Conservation (phyloP, 345 rosid genomes). For the Sonneratia caseolaris region DNA sequence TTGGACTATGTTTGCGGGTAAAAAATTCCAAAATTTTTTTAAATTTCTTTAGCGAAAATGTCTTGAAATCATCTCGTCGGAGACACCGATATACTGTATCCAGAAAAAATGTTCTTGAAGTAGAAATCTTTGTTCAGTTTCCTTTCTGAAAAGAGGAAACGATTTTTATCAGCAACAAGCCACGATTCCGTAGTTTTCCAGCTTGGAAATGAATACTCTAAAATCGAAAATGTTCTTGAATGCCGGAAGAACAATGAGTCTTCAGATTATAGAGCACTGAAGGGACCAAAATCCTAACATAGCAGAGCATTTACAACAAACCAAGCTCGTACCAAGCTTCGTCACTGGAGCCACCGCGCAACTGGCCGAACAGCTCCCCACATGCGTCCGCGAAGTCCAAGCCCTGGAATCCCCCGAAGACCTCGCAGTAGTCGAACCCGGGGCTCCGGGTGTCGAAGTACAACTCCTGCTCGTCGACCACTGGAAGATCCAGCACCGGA, state of each 20-base stretch:
- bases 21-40: neutral
- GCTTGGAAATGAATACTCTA: neutral
- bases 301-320: neutral
- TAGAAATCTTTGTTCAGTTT: neutral
- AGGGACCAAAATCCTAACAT: neutral
- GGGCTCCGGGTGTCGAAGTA: conserved; percentile 60
- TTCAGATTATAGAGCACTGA: neutral
- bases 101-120: no score
- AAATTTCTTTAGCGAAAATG: neutral
- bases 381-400: conserved; percentile 53
- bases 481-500: conserved; percentile 86
- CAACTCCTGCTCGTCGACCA: conserved; percentile 30
- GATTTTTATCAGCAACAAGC: neutral
- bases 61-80: neutral
- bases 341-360: conserved; percentile 35
- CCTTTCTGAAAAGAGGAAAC: neutral
- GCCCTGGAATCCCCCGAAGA: conserved; percentile 54
- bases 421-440: conserved; percentile 57
- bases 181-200: neutral
- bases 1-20: neutral
- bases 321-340: conserved; percentile 59
- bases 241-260: no score
- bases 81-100: no score
- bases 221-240: neutral
- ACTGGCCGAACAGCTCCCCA: conserved; percentile 42